phyloP scores from a whole-genome alignment of 2,329 filamentous ascomycete genomes.

The Pestalotiopsis sp. region DNA sequence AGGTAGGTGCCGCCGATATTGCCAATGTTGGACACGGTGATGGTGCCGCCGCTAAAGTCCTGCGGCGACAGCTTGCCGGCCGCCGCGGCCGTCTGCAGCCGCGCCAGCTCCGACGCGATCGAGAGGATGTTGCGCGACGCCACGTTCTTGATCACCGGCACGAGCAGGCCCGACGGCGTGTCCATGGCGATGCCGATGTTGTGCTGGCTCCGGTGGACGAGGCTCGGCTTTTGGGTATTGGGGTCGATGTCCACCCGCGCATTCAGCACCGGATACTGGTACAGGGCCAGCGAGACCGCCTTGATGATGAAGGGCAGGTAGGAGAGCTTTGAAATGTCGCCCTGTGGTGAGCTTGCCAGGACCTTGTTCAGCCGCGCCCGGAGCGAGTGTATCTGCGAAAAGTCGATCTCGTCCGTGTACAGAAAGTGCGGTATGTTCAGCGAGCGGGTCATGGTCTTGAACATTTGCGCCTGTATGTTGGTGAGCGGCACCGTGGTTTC shows the following conservation, averaged over 20 bases:
- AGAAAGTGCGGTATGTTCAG: slow-evolving; percentile 93
- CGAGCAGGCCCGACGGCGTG: slow-evolving; percentile 83
- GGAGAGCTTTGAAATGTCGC: slow-evolving; percentile 68
- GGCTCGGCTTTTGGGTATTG: slow-evolving; percentile 65
- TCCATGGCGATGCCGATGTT: slow-evolving; percentile 98
- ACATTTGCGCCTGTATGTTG: slow-evolving; percentile 88
- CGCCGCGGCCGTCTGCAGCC: slow-evolving; percentile 73
- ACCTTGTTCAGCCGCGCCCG: slow-evolving; percentile 74
- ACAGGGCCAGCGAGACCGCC: slow-evolving; percentile 83
- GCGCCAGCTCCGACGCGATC: slow-evolving; percentile 75
- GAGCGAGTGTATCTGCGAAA: slow-evolving; percentile 73
- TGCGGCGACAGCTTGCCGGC: slow-evolving; percentile 73
- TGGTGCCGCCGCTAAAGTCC: slow-evolving; percentile 85
- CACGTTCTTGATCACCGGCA: slow-evolving; percentile 89
- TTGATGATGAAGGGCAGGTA: slow-evolving; percentile 96
- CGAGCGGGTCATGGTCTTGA: slow-evolving; percentile 94
- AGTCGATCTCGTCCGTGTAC: slow-evolving; percentile 87
- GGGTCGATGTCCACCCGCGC: slow-evolving; percentile 71
- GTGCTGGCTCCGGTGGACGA: slow-evolving; percentile 81
- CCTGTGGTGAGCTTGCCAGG: slow-evolving; percentile 46
- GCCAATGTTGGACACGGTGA: slow-evolving; percentile 96
- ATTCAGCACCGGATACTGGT: slow-evolving; percentile 85
- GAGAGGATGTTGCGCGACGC: slow-evolving; percentile 74
- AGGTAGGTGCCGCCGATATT: slow-evolving; percentile 93
- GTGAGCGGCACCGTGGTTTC: slow-evolving; percentile 75